These are phyloP conservation scores for Bretschneidera sinensis DNA, from an alignment of 345 rosid genomes.

Conservation along the genomic window DNA sequence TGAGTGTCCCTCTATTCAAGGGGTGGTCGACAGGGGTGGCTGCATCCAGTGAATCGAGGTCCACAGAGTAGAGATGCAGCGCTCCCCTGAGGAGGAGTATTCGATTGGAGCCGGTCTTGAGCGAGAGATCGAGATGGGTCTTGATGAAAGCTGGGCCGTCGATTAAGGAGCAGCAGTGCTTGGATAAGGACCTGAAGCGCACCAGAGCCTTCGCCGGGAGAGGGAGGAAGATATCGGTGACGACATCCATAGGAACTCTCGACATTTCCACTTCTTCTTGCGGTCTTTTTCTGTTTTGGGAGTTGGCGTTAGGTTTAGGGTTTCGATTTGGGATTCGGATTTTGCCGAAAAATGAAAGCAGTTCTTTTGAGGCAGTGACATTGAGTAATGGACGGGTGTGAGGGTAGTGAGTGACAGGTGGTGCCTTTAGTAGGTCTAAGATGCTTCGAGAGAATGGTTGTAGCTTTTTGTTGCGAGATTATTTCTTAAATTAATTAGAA, in stretches of 20 bases:
- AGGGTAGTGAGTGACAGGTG: too few species aligned
- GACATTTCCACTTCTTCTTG: constrained; percentile 19
- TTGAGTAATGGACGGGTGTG: too few species aligned
- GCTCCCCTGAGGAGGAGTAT: constrained; percentile 33
- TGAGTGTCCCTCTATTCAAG: constrained; percentile 33
- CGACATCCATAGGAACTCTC: constrained; percentile 39
- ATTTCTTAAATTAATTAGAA: too few species aligned
- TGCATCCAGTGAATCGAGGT: constrained; percentile 30
- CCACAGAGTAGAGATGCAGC: constrained; percentile 33
- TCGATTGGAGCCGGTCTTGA: constrained; percentile 27
- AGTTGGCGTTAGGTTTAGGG: too few species aligned
- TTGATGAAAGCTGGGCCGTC: constrained; percentile 42
- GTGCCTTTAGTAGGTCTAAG: too few species aligned
- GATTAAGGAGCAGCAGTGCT: constrained; percentile 34
- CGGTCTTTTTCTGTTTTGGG: too few species aligned
- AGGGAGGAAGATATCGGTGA: constrained; percentile 37
- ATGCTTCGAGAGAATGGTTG: too few species aligned
- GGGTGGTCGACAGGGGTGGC: constrained; percentile 36
- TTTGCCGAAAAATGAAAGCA: too few species aligned
- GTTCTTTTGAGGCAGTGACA: too few species aligned
- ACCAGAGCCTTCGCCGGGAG: constrained; percentile 37
- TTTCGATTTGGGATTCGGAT: too few species aligned
- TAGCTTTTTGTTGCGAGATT: too few species aligned
- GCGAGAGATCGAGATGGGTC: constrained; percentile 33
- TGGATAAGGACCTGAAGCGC: constrained; percentile 36